Evolutionary conservation across 257 asterid species (phyloP).

Genomic region (Salvia miltiorrhiza): DNA sequence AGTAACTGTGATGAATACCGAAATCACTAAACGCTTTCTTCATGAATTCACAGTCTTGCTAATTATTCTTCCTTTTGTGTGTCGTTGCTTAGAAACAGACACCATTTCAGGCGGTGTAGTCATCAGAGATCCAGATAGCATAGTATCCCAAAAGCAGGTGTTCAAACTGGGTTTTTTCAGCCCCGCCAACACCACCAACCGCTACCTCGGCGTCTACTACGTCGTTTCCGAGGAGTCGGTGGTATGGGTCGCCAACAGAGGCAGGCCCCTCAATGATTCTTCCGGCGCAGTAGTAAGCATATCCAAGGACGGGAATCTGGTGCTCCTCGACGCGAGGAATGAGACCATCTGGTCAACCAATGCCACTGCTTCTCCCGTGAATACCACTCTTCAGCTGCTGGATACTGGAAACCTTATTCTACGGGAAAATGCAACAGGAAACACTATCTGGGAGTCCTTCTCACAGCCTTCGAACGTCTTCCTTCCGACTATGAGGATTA

Average conservation of each 20-base stretch:
- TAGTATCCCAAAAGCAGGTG: conserved; percentile 11
- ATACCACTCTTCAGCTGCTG: neutral
- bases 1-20: neutral
- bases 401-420: conserved; percentile 40
- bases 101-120: conserved; percentile 19
- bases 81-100: conserved; percentile 28
- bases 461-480: conserved; percentile 31
- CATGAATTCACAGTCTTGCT: neutral
- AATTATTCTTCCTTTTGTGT: conserved; percentile 8
- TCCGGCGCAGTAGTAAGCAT: conserved; percentile 14
- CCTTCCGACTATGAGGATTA: conserved; percentile 33
- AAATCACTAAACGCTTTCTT: neutral
- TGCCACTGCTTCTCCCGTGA: neutral
- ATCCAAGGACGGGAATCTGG: conserved; percentile 6
- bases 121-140: conserved; percentile 22
- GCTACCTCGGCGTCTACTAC: conserved; percentile 41
- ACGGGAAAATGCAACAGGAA: conserved; percentile 22
- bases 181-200: conserved; percentile 31
- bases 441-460: conserved; percentile 40
- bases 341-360: conserved; percentile 19
- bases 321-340: neutral
- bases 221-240: conserved; percentile 26
- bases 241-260: conserved; percentile 33
- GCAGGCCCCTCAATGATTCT: conserved; percentile 16
- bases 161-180: conserved; percentile 43